A percentile compares a stretch with the other conserved stretches of the same genome.
Conservation (phyloP, 345 rosid species). For the Brassica nigra region DNA sequence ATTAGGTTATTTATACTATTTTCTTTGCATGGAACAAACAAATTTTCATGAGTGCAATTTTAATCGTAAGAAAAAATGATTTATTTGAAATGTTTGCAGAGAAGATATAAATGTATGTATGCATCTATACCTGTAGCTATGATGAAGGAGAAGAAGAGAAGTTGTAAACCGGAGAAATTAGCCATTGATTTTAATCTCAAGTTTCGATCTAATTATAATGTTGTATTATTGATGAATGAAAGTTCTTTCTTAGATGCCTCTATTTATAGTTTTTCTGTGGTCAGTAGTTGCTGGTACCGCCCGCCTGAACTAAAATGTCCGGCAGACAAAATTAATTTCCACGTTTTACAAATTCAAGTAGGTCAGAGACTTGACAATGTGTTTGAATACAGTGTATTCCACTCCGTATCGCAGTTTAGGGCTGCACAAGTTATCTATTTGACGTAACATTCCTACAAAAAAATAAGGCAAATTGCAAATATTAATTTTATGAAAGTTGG, state of each 20-base stretch:
- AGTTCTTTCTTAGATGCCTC: background rate
- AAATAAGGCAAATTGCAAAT: background rate
- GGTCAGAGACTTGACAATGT: background rate
- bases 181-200: background rate
- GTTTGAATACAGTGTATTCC: background rate
- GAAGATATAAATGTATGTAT: background rate
- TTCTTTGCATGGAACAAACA: background rate
- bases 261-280: slow-evolving; percentile 22
- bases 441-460: background rate
- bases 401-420: background rate
- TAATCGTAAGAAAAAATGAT: background rate
- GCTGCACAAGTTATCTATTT: background rate
- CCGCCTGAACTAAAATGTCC: background rate
- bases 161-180: background rate
- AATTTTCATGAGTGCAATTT: background rate
- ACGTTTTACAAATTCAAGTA: background rate
- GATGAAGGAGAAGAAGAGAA: slow-evolving; percentile 33
- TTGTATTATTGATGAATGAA: background rate
- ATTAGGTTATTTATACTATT: background rate
- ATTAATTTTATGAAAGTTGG: background rate
- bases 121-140: slow-evolving; percentile 7
- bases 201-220: background rate
- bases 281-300: background rate
- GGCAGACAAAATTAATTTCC: background rate
- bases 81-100: background rate